Evolutionary conservation across 2,329 filamentous ascomycete genomes (phyloP), one percentile per base, ranked within the genome.

Genomic region (Hortaea sp.): DNA sequence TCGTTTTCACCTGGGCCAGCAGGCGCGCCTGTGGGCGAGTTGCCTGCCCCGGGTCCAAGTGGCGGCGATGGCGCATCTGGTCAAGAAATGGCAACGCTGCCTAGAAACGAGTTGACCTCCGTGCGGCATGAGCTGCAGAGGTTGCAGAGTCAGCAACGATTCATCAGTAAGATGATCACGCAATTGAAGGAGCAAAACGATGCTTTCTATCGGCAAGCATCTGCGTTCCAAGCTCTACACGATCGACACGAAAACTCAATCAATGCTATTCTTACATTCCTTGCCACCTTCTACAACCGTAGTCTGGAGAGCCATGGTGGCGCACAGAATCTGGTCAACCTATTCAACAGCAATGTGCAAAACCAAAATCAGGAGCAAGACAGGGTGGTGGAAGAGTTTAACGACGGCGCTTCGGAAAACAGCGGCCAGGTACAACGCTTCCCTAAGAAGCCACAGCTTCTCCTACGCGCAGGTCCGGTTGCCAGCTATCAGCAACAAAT

Each of bases 181-280:
- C 81, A 85, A 46, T 71, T 97, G 48, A 84, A 88, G 46, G 79
- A 84, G 49, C 89, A 95, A 58, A 92, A 97, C 61, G 82, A 88
- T 50, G 82, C 90, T 51, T 77, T 95, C 29, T 94, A 89, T 59
- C 84, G 85, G 46, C 88, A 95, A 65, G 89, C 90, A 0, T 77
- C 85, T 39, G 82, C 85, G 48, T 95, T 95, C 63, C 89, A 97
- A 65, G 85, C 80, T 49, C 81, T 94, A 62, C 90, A 97, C 61
- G 88, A 90, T 56, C 82, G 92, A n/a, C 92, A 98, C 60, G 92
- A 98, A 63, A 95, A 90, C 63, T 95, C 90, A 0, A 97, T 98
- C 67, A 97, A 95, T 61, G 90, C 90, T n/a, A 97, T 98, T 51
- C 76, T 98, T 38, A 94, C 89, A 42, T 97, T 98, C 65, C 76